Conservation (phyloP, 805 yeast genomes). For the Maudiozyma pseudohumilis region DNA sequence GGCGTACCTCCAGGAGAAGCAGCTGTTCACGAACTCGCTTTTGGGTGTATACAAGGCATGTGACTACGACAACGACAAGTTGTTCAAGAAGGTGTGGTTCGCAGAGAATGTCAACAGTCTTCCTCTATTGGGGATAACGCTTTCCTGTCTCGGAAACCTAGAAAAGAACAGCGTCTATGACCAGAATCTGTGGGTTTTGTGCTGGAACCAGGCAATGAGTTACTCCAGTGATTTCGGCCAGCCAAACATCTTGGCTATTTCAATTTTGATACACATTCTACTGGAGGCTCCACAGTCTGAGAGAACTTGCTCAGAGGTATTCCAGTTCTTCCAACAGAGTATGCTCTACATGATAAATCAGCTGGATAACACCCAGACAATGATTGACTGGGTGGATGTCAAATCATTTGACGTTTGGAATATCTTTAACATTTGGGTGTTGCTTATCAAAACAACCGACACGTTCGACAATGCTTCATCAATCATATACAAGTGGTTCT, state of each 20-base stretch:
- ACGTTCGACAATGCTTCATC: slow-evolving; percentile 5
- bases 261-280: slow-evolving; percentile 1
- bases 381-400: background rate
- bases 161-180: background rate
- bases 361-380: background rate
- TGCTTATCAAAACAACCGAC: slow-evolving; percentile 4
- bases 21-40: slow-evolving; percentile 1
- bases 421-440: slow-evolving; percentile 9
- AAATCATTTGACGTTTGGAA: slow-evolving; percentile 7
- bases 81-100: background rate
- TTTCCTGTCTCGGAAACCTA: slow-evolving; percentile 2
- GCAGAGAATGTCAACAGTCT: background rate
- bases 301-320: slow-evolving; percentile 1
- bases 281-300: background rate
- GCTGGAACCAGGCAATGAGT: slow-evolving; percentile 4
- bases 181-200: slow-evolving; percentile 3
- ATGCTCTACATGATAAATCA: slow-evolving; percentile 2
- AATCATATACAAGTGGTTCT: slow-evolving; percentile 6
- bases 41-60: background rate
- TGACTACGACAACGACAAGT: background rate
- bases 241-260: background rate
- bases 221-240: background rate
- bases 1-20: background rate
- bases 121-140: background rate
- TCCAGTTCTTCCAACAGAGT: slow-evolving; percentile 4